A percentile compares a stretch with the other conserved stretches of the same genome.
These are phyloP conservation scores for Penicillium lagena DNA, from an alignment of 495 filamentous ascomycete species.

Conservation along the genomic window DNA sequence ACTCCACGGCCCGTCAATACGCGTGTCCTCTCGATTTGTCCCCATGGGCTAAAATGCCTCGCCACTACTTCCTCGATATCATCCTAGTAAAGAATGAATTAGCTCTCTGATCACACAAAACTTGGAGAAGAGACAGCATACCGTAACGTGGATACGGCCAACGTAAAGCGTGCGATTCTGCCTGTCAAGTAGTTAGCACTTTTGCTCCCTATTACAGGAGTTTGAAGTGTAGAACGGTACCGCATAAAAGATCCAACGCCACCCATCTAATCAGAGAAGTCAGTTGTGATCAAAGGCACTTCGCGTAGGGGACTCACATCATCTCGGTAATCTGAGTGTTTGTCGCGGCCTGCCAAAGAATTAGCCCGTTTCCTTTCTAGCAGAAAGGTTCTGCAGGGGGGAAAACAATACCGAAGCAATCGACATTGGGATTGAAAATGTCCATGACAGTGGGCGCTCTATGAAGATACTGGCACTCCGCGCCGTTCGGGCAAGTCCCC, in stretches of 20 bases:
- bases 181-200: slow-evolving; percentile 16
- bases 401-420: slow-evolving; percentile 80
- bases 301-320: slow-evolving; percentile 42
- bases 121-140: too few relatives aligned
- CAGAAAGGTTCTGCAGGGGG: too few relatives aligned
- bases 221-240: too few relatives aligned
- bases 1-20: slow-evolving; percentile 91
- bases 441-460: slow-evolving; percentile 77
- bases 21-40: slow-evolving; percentile 77
- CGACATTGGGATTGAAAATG: slow-evolving; percentile 80
- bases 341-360: slow-evolving; percentile 5
- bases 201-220: too few relatives aligned
- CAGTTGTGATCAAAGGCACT: slow-evolving; percentile 23
- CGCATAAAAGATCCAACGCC: slow-evolving; percentile 82
- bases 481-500: slow-evolving; percentile 75
- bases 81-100: slow-evolving; percentile 33
- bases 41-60: slow-evolving; percentile 91
- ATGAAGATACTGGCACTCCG: slow-evolving; percentile 93
- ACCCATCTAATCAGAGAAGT: slow-evolving; percentile 95
- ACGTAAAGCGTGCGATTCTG: slow-evolving; percentile 92
- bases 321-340: slow-evolving; percentile 16
- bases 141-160: slow-evolving; percentile 84
- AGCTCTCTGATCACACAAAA: too few relatives aligned
- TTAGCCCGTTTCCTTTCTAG: too few relatives aligned
- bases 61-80: slow-evolving; percentile 97